These are phyloP conservation scores for Lichtheimia corymbifera DNA, from an alignment of 371 early-diverging fungal genomes.

Conservation along the genomic window DNA sequence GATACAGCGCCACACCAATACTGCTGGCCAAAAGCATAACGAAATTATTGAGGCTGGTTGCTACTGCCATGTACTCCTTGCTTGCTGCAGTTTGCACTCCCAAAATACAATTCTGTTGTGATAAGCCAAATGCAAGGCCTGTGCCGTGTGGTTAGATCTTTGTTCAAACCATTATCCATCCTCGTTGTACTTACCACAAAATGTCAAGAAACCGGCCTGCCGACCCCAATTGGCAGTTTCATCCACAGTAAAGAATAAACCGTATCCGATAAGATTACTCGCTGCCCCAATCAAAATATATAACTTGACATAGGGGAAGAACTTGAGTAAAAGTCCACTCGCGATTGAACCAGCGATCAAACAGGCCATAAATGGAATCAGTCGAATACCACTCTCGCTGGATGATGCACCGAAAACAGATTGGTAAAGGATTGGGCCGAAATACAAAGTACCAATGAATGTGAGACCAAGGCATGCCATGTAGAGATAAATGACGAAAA, in stretches of 20 bases:
- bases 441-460: conserved; percentile 71
- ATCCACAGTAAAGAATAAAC: conserved; percentile 40
- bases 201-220: conserved; percentile 44
- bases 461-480: conserved; percentile 66
- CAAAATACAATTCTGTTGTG: conserved; percentile 64
- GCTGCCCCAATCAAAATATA: conserved; percentile 32
- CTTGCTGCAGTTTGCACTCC: conserved; percentile 58
- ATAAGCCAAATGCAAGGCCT: conserved; percentile 61
- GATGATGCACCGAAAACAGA: conserved; percentile 43
- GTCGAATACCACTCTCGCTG: conserved; percentile 38
- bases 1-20: conserved; percentile 44
- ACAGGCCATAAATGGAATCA: conserved; percentile 46
- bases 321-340: conserved; percentile 26
- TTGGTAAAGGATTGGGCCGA: conserved; percentile 66
- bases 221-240: conserved; percentile 35
- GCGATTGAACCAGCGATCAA: conserved; percentile 42
- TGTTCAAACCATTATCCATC: neutral
- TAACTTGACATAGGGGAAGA: conserved; percentile 29
- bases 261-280: conserved; percentile 39
- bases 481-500: conserved; percentile 11
- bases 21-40: conserved; percentile 44
- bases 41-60: conserved; percentile 51
- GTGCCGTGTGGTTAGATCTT: neutral
- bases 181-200: conserved; percentile 22
- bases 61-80: conserved; percentile 62